Conservation (phyloP, 2,329 filamentous ascomycete genomes). For the Chrysoporthe austroafricana region DNA sequence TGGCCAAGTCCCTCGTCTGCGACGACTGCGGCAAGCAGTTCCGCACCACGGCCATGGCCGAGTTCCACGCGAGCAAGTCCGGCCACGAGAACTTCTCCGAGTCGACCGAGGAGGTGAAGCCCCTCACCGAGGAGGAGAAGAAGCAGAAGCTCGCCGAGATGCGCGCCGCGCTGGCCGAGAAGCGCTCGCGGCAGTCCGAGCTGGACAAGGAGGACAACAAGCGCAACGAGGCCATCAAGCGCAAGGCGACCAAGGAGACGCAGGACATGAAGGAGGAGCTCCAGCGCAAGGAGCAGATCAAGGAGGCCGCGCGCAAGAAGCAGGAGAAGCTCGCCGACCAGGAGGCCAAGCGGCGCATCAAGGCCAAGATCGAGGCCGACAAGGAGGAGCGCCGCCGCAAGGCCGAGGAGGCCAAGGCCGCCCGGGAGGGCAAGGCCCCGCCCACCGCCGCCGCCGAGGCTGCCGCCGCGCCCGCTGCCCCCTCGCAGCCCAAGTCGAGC, state of each 20-base stretch:
- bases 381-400: constrained; percentile 87
- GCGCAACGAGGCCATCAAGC: constrained; percentile 81
- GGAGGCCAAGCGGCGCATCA: constrained; percentile 85
- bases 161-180: constrained; percentile 70
- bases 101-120: constrained; percentile 88
- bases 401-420: constrained; percentile 82
- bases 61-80: constrained; percentile 90
- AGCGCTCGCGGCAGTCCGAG: constrained; percentile 68
- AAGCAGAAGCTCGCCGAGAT: constrained; percentile 77
- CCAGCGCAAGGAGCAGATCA: constrained; percentile 81
- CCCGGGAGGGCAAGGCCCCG: constrained; percentile 73
- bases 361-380: constrained; percentile 92
- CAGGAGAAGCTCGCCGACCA: constrained; percentile 85
- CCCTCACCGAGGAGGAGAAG: constrained; percentile 91
- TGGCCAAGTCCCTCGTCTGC: constrained; percentile 83
- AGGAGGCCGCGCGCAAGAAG: constrained; percentile 84
- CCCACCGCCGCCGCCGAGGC: constrained; percentile 46
- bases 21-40: constrained; percentile 96
- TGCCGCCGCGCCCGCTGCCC: constrained; percentile 51
- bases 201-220: constrained; percentile 82
- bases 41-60: constrained; percentile 76
- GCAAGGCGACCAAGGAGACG: constrained; percentile 86
- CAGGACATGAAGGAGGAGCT: constrained; percentile 92
- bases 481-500: constrained; percentile 61
- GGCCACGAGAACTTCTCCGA: constrained; percentile 91